Conservation (phyloP, 805 yeast species). For the Wickerhamiella allomyrinae region DNA sequence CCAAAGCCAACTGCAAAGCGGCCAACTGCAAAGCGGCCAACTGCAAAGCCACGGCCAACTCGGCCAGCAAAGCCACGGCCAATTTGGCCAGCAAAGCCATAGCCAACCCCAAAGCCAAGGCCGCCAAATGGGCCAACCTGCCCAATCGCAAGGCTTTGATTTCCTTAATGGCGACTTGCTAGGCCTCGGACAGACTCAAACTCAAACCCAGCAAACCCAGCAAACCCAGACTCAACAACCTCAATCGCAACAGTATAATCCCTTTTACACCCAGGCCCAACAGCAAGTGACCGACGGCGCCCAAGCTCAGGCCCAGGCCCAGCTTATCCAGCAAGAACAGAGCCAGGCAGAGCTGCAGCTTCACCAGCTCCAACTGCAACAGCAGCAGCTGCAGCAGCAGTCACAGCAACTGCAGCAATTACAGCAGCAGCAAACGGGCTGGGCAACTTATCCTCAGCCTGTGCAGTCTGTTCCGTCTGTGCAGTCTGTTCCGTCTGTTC, state of each 20-base stretch:
- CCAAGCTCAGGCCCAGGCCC: slow-evolving; percentile 13
- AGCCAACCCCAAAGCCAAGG: slow-evolving; percentile 3
- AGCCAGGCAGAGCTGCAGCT: slow-evolving; percentile 19
- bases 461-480: neutral
- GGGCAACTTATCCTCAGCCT: slow-evolving; percentile 1
- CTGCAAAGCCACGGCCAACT: neutral
- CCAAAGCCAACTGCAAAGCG: too few species aligned
- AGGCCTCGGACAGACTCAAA: slow-evolving; percentile 2
- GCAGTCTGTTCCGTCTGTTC: slow-evolving; percentile 2
- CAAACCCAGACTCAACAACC: neutral
- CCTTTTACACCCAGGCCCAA: slow-evolving; percentile 10
- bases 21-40: too few species aligned
- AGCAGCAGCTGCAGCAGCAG: slow-evolving; percentile 17
- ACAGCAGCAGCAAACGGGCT: slow-evolving; percentile 18
- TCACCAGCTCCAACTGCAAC: slow-evolving; percentile 18
- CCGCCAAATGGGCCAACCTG: neutral
- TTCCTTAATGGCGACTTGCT: neutral
- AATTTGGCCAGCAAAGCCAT: slow-evolving; percentile 5
- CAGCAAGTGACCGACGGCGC: neutral
- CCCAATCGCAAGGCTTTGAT: neutral
- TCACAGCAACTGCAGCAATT: slow-evolving; percentile 18
- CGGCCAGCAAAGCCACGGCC: neutral
- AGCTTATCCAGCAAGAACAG: slow-evolving; percentile 16
- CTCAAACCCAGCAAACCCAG: slow-evolving; percentile 6
- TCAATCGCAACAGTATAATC: slow-evolving; percentile 8